Evolutionary conservation across 306 rosid species (phyloP).

Genomic region (Trichosanthes truncata): DNA sequence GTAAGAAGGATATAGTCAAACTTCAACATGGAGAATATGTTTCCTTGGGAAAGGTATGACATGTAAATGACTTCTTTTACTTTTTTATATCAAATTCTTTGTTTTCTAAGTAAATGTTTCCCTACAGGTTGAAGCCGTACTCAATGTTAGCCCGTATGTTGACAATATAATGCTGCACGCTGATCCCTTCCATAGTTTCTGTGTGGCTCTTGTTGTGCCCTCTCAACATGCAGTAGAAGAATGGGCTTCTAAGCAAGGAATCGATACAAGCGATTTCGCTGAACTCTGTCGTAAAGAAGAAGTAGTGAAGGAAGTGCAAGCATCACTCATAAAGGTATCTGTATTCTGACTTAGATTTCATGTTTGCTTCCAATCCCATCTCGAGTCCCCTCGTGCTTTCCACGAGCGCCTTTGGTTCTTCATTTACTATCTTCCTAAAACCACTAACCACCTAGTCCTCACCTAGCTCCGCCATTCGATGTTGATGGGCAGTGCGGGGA

Average conservation of each 20-base stretch:
- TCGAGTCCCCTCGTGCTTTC: neutral
- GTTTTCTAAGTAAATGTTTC: slow-evolving; percentile 20
- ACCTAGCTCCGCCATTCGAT: too few species aligned
- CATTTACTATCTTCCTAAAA: neutral
- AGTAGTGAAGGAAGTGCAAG: slow-evolving; percentile 50
- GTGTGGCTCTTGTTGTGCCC: slow-evolving; percentile 82
- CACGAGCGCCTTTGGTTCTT: neutral
- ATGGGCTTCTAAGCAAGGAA: slow-evolving; percentile 77
- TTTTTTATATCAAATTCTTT: slow-evolving; percentile 1
- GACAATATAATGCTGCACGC: slow-evolving; percentile 85
- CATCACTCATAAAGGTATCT: slow-evolving; percentile 65
- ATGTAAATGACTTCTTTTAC: slow-evolving; percentile 9
- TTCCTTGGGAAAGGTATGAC: slow-evolving; percentile 84
- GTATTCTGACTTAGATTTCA: neutral
- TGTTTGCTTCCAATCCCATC: neutral
- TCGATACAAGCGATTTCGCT: slow-evolving; percentile 38
- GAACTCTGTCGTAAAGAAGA: slow-evolving; percentile 67
- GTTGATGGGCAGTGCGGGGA: too few species aligned
- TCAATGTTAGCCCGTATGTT: slow-evolving; percentile 56
- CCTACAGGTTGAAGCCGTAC: slow-evolving; percentile 85
- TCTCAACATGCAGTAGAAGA: slow-evolving; percentile 52
- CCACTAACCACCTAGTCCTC: too few species aligned
- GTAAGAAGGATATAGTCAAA: slow-evolving; percentile 94
- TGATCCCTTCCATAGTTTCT: slow-evolving; percentile 76
- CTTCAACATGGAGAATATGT: slow-evolving; percentile 98